Evolutionary conservation across 192 early-diverging fungal genomes (phyloP), one percentile per base, ranked within the genome.

Genomic region (Spizellomyces punctatus): DNA sequence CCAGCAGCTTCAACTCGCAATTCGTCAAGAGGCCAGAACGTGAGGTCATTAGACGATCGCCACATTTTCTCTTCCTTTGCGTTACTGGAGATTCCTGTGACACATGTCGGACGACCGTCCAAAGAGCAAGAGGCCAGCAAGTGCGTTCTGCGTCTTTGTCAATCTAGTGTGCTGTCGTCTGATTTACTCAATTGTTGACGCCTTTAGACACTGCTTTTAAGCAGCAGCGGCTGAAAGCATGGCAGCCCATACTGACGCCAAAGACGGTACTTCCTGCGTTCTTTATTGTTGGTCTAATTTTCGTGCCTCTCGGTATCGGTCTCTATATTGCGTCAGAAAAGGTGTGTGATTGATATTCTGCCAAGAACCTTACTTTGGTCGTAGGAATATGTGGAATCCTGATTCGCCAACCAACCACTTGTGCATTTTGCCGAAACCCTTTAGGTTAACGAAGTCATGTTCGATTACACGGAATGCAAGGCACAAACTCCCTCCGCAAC

Each of bases 221-320:
- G 85, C 98, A 99, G 81, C 98, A 99, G 74, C 92, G 98, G 12
- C 90, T 99, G 79, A 95, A 94, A 82, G 94, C 96, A 16, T 99
- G 98, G 98, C 98, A 99, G 81, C 98, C 98, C 0, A 88, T 99
- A 55, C 87, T 99, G 21, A 99, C 96, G 10, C 98, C 98, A 58
- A 98, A 97, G 80, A 96, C 93, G 36, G 98, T 99, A 6, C 78
- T 99, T 19, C 98, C 98, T 10, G 93, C 94, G 43, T 93, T 98
- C 66, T 96, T 99, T 73, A 79, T 93, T 42, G 88, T 98, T 44
- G 98, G 98, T 7, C 89, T 95, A 41, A 81, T 98, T 45, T 98
- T 99, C 83, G 91, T 98, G 41, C 96, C 98, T 12, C 83, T 99
- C 19, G 98, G 96, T 64, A 94, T 94, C 46, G 87, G 92, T 58